Evolutionary conservation across 2,329 filamentous ascomycete species (phyloP).

Genomic region (Penicillium verrucosum): DNA sequence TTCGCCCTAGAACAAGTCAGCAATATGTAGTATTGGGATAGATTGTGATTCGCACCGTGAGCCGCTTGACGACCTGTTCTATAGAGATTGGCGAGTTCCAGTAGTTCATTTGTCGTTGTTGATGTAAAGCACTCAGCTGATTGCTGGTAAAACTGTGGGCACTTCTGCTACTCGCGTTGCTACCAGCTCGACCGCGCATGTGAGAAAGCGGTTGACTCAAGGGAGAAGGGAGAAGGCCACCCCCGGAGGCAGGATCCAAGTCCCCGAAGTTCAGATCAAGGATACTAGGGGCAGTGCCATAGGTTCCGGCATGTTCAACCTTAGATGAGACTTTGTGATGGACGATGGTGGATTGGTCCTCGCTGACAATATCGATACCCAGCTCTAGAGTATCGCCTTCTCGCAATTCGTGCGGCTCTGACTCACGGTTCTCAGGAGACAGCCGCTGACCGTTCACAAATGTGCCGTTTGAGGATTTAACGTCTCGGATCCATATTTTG

Average conservation of each 20-base stretch:
- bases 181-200: conserved; percentile 66
- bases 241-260: conserved; percentile 72
- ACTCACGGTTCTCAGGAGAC: conserved; percentile 92
- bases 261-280: conserved; percentile 91
- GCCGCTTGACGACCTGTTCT: conserved; percentile 86
- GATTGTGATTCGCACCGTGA: conserved; percentile 58
- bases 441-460: conserved; percentile 92
- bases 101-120: conserved; percentile 74
- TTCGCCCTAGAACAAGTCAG: conserved; percentile 64
- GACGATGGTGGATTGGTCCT: conserved; percentile 97
- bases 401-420: conserved; percentile 88
- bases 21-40: conserved; percentile 18
- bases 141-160: conserved; percentile 54
- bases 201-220: conserved; percentile 63
- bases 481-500: conserved; percentile 92
- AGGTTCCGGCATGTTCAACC: conserved; percentile 89
- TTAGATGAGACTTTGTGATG: conserved; percentile 98
- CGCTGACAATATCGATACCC: conserved; percentile 96
- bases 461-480: conserved; percentile 97
- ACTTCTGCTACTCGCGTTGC: conserved; percentile 61
- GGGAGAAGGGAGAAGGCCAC: conserved; percentile 66
- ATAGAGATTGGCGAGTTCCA: conserved; percentile 88
- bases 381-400: conserved; percentile 90
- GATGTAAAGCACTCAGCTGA: conserved; percentile 59
- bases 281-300: conserved; percentile 67